Conservation (phyloP, 257 asterid species). For the Dorcoceras hygrometricum region DNA sequence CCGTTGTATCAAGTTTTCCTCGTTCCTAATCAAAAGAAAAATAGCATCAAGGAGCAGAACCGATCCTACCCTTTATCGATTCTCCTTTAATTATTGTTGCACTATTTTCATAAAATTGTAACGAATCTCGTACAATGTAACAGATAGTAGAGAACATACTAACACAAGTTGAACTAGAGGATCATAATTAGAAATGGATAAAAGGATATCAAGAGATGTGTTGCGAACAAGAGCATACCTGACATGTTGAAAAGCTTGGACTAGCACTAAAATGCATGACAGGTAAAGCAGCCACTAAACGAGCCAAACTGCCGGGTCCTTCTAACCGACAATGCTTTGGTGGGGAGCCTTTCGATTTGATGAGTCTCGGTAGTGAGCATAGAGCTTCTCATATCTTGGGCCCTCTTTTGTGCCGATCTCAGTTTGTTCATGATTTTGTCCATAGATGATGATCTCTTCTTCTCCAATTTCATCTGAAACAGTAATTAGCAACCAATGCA, state of each 20-base stretch:
- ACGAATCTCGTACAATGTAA: not conserved
- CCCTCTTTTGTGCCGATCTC: constrained; percentile 84
- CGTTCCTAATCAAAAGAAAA: not conserved
- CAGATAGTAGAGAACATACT: not conserved
- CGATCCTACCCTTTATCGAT: not conserved
- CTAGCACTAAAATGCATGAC: constrained; percentile 60
- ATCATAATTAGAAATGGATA: not conserved
- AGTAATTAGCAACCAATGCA: constrained; percentile 17
- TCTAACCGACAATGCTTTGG: constrained; percentile 51
- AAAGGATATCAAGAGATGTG: constrained; percentile 10
- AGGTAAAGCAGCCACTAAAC: constrained; percentile 85
- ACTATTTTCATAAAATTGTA: too few relatives aligned
- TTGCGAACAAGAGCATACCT: not conserved
- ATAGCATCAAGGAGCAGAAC: not conserved
- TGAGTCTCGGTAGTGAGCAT: constrained; percentile 40
- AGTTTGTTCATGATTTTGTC: constrained; percentile 86
- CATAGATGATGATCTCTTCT: constrained; percentile 93
- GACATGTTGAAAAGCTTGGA: constrained; percentile 19
- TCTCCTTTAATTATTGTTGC: not conserved
- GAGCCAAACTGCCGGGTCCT: constrained; percentile 61
- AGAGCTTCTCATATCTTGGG: constrained; percentile 79
- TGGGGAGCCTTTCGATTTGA: constrained; percentile 45
- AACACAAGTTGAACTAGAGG: not conserved
- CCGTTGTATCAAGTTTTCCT: not conserved
- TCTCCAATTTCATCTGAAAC: constrained; percentile 90